A percentile compares a stretch with the other conserved stretches of the same genome.
phyloP scores from a whole-genome alignment of 1,284 basidiomycete genomes.

The Coniferiporia weirii region DNA sequence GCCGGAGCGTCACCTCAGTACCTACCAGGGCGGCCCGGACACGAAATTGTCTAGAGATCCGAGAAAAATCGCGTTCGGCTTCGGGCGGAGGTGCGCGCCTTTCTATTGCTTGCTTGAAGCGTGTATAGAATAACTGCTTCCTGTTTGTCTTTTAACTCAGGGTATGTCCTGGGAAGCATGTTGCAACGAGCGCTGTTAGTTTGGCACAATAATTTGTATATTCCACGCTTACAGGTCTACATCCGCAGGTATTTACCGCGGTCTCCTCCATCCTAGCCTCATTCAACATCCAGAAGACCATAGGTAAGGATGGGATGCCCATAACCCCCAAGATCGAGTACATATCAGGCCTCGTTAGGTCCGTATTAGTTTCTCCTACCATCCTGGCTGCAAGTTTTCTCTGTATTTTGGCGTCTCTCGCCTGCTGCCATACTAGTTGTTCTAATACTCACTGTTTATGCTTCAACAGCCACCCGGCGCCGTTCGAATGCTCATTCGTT shows the following conservation, averaged over 20 bases:
- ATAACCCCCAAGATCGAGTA: background rate
- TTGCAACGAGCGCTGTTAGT: conserved; percentile 2
- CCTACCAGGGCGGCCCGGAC: too few species aligned
- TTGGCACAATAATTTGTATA: too few species aligned
- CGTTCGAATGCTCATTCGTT: background rate
- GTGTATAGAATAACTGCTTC: too few species aligned
- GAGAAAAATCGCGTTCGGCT: background rate
- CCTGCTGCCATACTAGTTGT: background rate
- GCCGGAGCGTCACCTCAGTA: conserved; percentile 20
- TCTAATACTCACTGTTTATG: too few species aligned
- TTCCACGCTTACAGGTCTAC: too few species aligned
- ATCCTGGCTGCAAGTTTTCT: too few species aligned
- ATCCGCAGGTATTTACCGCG: conserved; percentile 1
- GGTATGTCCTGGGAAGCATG: background rate
- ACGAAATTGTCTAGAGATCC: background rate
- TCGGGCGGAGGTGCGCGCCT: conserved; percentile 1
- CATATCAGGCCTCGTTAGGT: background rate
- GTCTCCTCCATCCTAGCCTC: background rate
- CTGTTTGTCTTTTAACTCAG: background rate
- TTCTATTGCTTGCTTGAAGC: background rate
- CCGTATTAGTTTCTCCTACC: too few species aligned
- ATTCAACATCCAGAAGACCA: background rate
- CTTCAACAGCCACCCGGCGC: background rate
- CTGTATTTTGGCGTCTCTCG: too few species aligned
- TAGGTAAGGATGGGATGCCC: background rate